Base-by-base conservation (phyloP, 116 monocot species). In the Posidonia oceanica region DNA sequence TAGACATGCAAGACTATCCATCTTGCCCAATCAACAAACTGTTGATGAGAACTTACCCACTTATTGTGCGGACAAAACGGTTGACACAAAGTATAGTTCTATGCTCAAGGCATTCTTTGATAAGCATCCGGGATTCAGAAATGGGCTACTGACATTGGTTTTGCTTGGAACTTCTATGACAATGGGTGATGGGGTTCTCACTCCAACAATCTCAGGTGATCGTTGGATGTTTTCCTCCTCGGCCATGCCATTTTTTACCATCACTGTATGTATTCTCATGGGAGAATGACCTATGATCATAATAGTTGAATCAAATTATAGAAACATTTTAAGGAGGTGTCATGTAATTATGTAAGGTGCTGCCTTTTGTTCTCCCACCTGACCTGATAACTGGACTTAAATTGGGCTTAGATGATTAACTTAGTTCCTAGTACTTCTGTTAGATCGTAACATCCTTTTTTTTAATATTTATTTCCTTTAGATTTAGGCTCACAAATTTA, bases 81-180 rank as follows among this genome's bases (percentile, higher is more conserved):
- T 36, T 23, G 86, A 86, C 14, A 81, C 82, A 61, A 73, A 72
- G 68, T 72, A 74, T 59, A 80, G 87, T 72, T 74, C 54, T 20
- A 54, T 69, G 75, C 70, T 86, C 29, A 86, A 90, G 74, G 82
- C 76, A 7, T 80, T 84, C 67, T 80, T 86, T 54, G 75, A 66
- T 59, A 84, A 82, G 64, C 82, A 80, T 48, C 87, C 84, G 21
- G 78, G 61, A 10, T 82, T 71, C 15, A 72, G 69, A 63, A 78
- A 73, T 67, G 84, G 66, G 29, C 74, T 90, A 15, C 70, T 90
- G 3, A 68, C 80, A 58, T 74, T 90, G 66, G 90, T 90, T 63
- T 72, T 90, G 41, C 73, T 86, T 51, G 86, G 86, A 59, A 86
- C 90, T 76, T 84, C 84, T 68, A 90, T 90, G 90, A 75, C 90